These are phyloP conservation scores for Paradendryphiella salina DNA, from an alignment of 2,329 filamentous ascomycete species.

Conservation along the genomic window DNA sequence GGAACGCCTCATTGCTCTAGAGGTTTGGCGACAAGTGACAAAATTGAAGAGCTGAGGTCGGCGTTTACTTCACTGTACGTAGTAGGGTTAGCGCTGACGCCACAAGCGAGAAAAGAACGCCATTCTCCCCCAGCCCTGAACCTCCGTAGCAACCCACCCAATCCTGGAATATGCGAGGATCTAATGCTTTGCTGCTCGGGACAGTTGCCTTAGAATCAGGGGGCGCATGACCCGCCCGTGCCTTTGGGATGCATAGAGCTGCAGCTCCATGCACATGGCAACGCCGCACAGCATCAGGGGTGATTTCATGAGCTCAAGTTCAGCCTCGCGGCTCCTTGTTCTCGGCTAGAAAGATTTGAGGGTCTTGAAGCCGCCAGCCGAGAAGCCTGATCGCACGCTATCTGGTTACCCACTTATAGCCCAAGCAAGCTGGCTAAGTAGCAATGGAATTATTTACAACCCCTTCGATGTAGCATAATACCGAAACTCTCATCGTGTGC, in stretches of 20 bases:
- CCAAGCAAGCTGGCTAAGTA: too few species aligned
- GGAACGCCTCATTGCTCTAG: too few species aligned
- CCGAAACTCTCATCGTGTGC: neutral
- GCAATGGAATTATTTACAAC: too few species aligned
- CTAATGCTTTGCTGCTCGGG: too few species aligned
- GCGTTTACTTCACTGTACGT: slow-evolving; percentile 1
- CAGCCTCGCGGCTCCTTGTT: slow-evolving; percentile 6
- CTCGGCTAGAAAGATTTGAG: neutral
- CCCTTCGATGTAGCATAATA: neutral
- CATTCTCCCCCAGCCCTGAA: neutral
- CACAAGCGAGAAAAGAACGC: neutral
- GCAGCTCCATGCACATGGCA: neutral
- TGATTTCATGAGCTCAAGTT: neutral
- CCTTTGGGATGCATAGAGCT: too few species aligned
- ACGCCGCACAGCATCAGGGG: neutral
- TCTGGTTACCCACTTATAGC: neutral
- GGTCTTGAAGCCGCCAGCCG: slow-evolving; percentile 4
- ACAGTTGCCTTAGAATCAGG: too few species aligned
- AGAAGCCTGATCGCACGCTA: neutral
- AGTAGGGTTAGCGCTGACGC: neutral
- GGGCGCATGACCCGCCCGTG: neutral
- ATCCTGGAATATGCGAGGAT: too few species aligned
- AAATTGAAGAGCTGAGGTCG: slow-evolving; percentile 12
- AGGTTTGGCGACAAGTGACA: neutral
- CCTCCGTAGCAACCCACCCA: neutral